These are phyloP conservation scores for Alternaria burnsii DNA, from an alignment of 2,329 filamentous ascomycete genomes.

Conservation along the genomic window DNA sequence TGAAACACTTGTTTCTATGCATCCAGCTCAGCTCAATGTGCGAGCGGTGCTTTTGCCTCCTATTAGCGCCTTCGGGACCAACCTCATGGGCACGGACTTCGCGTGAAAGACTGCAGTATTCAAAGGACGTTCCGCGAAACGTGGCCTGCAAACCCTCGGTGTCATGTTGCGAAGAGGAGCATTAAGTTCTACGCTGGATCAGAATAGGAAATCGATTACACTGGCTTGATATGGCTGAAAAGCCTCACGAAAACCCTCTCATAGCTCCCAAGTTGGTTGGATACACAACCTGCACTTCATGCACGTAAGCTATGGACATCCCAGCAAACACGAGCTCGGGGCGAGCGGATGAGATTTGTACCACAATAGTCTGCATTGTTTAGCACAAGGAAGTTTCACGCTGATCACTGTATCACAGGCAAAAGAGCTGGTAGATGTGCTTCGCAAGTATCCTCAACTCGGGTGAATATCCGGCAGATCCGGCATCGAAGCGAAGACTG, in stretches of 20 bases:
- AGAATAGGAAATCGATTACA: background rate
- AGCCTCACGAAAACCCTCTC: constrained; percentile 2
- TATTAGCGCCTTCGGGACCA: constrained; percentile 1
- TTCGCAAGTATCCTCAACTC: background rate
- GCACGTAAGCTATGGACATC: constrained; percentile 7
- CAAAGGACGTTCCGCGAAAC: background rate
- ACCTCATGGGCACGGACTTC: background rate
- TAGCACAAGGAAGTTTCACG: background rate
- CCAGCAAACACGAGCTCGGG: background rate
- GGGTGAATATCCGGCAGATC: background rate
- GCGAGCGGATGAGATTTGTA: background rate
- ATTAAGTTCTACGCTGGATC: background rate
- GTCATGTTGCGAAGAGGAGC: background rate
- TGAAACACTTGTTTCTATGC: background rate
- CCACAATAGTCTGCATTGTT: background rate
- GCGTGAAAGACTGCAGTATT: background rate
- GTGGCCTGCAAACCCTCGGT: background rate
- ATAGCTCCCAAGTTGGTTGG: background rate
- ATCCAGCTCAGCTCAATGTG: background rate
- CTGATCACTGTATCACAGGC: constrained; percentile 5
- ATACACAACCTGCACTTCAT: background rate
- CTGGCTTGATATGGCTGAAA: background rate
- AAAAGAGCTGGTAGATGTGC: constrained; percentile 3
- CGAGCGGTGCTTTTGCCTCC: constrained; percentile 6
- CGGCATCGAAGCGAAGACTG: background rate